Evolutionary conservation across 768 basidiomycete genomes (phyloP).

Genomic region (Mycena metata): DNA sequence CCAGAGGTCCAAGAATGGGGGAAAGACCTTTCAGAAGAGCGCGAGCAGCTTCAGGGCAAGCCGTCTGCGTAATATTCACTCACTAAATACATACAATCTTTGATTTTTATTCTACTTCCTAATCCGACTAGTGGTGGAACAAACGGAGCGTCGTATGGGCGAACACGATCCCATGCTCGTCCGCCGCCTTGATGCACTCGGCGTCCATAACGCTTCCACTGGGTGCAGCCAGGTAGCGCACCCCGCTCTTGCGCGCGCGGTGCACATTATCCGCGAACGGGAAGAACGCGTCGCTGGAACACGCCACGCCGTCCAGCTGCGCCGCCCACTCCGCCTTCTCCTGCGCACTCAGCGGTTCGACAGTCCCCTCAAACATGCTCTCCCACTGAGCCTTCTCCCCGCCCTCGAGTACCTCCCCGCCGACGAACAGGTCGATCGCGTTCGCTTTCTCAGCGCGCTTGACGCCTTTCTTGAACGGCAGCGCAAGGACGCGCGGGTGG

Average conservation of each 20-base stretch:
- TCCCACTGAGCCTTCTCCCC: constrained; percentile 95
- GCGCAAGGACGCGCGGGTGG: constrained; percentile 90
- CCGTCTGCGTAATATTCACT: not conserved
- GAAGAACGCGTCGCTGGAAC: constrained; percentile 99
- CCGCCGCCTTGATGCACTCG: constrained; percentile 96
- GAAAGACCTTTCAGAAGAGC: constrained; percentile 64
- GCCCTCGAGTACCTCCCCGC: constrained; percentile 89
- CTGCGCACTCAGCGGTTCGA: constrained; percentile 71
- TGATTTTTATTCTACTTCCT: constrained; percentile 10
- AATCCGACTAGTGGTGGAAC: constrained; percentile 81
- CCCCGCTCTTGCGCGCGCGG: constrained; percentile 91
- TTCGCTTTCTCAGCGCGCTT: constrained; percentile 99
- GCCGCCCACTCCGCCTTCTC: constrained; percentile 84
- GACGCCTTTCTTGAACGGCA: constrained; percentile 97
- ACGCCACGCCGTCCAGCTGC: constrained; percentile 87
- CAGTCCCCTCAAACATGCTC: constrained; percentile 80
- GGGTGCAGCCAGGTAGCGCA: constrained; percentile 91
- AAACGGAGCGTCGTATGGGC: constrained; percentile 89
- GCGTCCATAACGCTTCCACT: constrained; percentile 97
- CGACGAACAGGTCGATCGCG: constrained; percentile 96
- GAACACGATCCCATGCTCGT: constrained; percentile 94
- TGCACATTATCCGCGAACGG: constrained; percentile 99
- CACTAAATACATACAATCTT: constrained; percentile 13
- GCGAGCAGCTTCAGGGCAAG: constrained; percentile 40
- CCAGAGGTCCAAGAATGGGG: constrained; percentile 84